Evolutionary conservation across 2,329 filamentous ascomycete genomes (phyloP).

Genomic region (Sclerotinia subarctica): DNA sequence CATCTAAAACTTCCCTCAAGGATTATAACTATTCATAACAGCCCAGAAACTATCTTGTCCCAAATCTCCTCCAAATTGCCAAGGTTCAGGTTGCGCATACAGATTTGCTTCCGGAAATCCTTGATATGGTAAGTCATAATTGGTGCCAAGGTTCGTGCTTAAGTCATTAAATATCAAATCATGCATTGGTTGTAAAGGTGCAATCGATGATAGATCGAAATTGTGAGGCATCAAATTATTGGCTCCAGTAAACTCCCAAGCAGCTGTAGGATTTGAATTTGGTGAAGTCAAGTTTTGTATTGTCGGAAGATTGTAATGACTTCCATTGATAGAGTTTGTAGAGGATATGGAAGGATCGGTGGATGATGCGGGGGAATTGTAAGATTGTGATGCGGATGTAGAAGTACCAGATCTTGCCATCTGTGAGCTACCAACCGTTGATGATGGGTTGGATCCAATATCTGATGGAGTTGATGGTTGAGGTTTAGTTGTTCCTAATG

Average conservation of each 20-base stretch:
- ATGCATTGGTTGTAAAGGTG: constrained; percentile 55
- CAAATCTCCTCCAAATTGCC: constrained; percentile 56
- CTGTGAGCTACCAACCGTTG: constrained; percentile 18
- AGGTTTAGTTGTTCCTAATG: constrained; percentile 30
- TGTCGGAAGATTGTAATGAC: constrained; percentile 32
- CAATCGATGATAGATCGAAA: constrained; percentile 51
- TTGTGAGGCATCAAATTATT: constrained; percentile 9
- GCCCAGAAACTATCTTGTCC: constrained; percentile 55
- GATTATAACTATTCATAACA: constrained; percentile 47
- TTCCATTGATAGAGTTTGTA: constrained; percentile 5
- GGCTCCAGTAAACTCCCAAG: constrained; percentile 26
- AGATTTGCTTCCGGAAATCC: constrained; percentile 17
- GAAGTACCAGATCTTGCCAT: constrained; percentile 2
- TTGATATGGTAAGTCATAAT: constrained; percentile 16
- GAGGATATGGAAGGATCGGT: constrained; percentile 9
- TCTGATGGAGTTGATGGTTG: constrained; percentile 8
- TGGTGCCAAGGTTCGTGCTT: constrained; percentile 16
- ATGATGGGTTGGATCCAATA: constrained; percentile 24
- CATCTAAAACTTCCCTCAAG: neutral
- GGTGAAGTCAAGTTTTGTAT: constrained; percentile 32
- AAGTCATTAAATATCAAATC: constrained; percentile 58
- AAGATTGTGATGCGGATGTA: constrained; percentile 7
- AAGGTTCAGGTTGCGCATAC: constrained; percentile 30
- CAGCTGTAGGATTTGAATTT: constrained; percentile 8
- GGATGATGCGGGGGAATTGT: constrained; percentile 18